Base-by-base conservation (phyloP, 495 filamentous ascomycete genomes). In the Aspergillus cristatus region DNA sequence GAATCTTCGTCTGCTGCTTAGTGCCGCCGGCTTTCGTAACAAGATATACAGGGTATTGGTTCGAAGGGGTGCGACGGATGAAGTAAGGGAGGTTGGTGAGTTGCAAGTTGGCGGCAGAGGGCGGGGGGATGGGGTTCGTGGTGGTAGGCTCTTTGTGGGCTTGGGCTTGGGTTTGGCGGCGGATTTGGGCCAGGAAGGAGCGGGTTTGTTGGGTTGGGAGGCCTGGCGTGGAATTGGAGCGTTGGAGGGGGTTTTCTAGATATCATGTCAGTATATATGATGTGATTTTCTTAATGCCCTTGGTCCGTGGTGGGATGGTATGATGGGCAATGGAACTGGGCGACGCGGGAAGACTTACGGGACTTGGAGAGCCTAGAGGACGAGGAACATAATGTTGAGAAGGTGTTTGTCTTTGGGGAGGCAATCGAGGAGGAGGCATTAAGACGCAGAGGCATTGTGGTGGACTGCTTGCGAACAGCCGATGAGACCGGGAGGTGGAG, bases 41-140 rank as follows among this genome's bases (percentile, higher is more conserved):
- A 3, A 78, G 63, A 58, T 98, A 98, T n/a, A 97, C 74, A 10
- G 86, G 78, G 2, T 87, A 61, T 45, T 88, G 75, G 37, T 81
- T 76, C 14, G 76, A 79, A 7, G 63, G 53, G 5, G 85, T 90
- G 33, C 84, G 82, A 35, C 66, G 63, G 37, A 98, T 70, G 43
- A 78, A 76, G 72, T 89, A 98, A 14, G 79, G 73, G 28, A 72
- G 68, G 28, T 60, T 64, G 40, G 55, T 54, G 43, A 62, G 47
- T 38, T 57, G 52, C 36, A 64, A 37, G 28, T 59, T 54, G 33
- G 32, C 41, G 34, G 55, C 28, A 37, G 41, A 33, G 36, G 32
- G 53, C 41, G 51, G 42, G 28, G 45, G 20, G 5, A n/a, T 14
- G 10, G 24, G 6, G 6, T 11, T 44, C 37, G 54, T 28, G 32